Percentiles rank a stretch among this genome's conserved stretches.
Conservation (phyloP, 108 stramenopile species). For the Aurantiochytrium sp. region DNA sequence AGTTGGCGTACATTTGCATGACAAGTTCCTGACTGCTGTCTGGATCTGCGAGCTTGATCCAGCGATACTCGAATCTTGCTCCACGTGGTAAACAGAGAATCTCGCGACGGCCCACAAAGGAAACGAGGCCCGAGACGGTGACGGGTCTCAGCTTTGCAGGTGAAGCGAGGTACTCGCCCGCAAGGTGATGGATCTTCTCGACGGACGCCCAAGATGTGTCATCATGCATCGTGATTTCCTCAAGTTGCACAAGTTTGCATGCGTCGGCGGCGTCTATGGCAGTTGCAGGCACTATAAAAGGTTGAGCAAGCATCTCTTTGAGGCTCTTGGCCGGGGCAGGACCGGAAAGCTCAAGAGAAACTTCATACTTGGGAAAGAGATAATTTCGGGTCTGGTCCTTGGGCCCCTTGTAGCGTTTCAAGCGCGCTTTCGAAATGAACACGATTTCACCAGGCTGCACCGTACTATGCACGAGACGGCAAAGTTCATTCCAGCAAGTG, state of each 20-base stretch:
- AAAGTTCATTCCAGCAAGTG: neutral
- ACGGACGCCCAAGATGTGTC: neutral
- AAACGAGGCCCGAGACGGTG: neutral
- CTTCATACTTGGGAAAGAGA: neutral
- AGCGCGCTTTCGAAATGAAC: neutral
- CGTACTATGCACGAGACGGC: neutral
- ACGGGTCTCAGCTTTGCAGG: neutral
- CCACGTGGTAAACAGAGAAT: neutral
- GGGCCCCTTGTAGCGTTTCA: neutral
- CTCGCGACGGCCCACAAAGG: neutral
- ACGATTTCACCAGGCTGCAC: neutral
- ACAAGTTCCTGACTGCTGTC: neutral
- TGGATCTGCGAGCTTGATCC: neutral
- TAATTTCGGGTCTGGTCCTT: neutral
- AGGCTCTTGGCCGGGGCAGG: neutral
- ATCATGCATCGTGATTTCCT: neutral
- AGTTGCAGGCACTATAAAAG: neutral
- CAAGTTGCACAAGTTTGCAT: neutral
- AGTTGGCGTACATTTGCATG: conserved; percentile 1
- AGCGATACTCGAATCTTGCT: neutral
- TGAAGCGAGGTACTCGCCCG: neutral
- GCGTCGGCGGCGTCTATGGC: too few relatives aligned
- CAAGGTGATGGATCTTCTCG: neutral
- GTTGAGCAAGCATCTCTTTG: neutral
- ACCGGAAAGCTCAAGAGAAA: neutral